phyloP scores from a whole-genome alignment of 1,284 basidiomycete genomes.

The Melanopsichium pennsylvanicum region DNA sequence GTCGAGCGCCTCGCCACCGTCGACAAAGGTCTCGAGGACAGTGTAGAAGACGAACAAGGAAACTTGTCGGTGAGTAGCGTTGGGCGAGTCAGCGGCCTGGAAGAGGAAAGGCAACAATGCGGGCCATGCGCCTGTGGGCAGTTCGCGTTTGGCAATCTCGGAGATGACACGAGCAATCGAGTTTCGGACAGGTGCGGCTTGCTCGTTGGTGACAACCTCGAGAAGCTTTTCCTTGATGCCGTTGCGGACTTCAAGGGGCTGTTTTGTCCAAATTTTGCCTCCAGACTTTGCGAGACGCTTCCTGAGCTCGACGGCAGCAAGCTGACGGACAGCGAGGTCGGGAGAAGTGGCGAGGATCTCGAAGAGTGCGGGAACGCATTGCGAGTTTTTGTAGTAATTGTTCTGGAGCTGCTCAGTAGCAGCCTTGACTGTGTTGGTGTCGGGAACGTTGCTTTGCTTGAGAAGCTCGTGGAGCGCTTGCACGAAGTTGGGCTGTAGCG shows the following conservation, averaged over 20 bases:
- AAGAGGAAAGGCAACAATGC: conserved; percentile 88
- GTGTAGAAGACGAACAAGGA: conserved; percentile 90
- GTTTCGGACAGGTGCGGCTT: conserved; percentile 76
- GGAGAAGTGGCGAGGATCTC: conserved; percentile 85
- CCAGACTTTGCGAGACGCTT: conserved; percentile 86
- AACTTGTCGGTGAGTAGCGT: conserved; percentile 83
- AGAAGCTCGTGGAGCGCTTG: conserved; percentile 62
- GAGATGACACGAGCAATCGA: conserved; percentile 90
- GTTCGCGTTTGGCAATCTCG: conserved; percentile 88
- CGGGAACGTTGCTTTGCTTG: conserved; percentile 63
- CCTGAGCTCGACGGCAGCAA: conserved; percentile 95
- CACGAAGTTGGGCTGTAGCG: conserved; percentile 50
- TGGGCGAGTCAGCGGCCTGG: conserved; percentile 76
- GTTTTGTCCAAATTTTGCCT: conserved; percentile 82
- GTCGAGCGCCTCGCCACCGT: conserved; percentile 74
- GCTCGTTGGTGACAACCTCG: conserved; percentile 79
- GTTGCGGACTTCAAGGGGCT: conserved; percentile 76
- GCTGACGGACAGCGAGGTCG: conserved; percentile 83
- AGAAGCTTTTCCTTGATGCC: conserved; percentile 88
- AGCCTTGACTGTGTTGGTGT: conserved; percentile 62
- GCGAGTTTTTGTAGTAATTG: conserved; percentile 79
- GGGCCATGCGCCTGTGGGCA: conserved; percentile 83
- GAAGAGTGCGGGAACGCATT: conserved; percentile 89
- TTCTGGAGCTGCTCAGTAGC: conserved; percentile 78
- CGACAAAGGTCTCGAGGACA: conserved; percentile 89